Base-by-base conservation (phyloP, 2,329 filamentous ascomycete genomes). In the Apiospora koreana region DNA sequence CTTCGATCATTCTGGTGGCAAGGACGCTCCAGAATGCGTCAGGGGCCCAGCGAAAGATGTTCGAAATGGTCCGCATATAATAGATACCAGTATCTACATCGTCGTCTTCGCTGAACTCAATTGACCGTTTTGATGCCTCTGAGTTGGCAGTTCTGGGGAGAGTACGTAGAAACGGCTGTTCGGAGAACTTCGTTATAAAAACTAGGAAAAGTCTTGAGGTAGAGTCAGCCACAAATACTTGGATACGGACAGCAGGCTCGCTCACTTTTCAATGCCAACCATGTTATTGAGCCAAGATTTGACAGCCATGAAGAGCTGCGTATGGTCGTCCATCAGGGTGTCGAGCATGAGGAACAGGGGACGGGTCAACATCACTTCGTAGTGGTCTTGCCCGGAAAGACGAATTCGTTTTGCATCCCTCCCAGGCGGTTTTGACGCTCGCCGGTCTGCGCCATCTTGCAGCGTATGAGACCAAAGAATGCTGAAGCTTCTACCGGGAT, bases 291-390 rank as follows among this genome's bases (percentile, higher is more conserved):
- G 85, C 95, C 95, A 98, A 66, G 88, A 90, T 75, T 92, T 92
- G 48, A 94, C 89, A 35, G 92, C 92, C 81, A 94, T 92, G 72
- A 92, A 94, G 18, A 92, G 83, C 75, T 95, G 93, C 2, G 90
- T 92, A 25, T 88, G 86, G 71, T 94, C 91, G 71, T 95, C 91
- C 23, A 88, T 82, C 1, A 98, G 84, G 1, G 91, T 87, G 80
- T 98, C 95, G 35, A 98, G 84, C 73, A 97, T 86, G 14, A 97
- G 82, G 73, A 98, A 92, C 23, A 97, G 81, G 1, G 95, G 95
- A 67, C 94, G 89, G 7, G 92, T 92, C 50, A 98, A 85, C 83
- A 97, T 91, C 7, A 91, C 83, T 74, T 93, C 89, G 77, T 91
- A 93, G 73, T 91, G 85, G 38, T 89, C 88, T 76, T 85, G 84